Evolutionary conservation across 2,329 filamentous ascomycete genomes (phyloP), one percentile per base, ranked within the genome.

Genomic region (Neofusicoccum kwambonambiense): DNA sequence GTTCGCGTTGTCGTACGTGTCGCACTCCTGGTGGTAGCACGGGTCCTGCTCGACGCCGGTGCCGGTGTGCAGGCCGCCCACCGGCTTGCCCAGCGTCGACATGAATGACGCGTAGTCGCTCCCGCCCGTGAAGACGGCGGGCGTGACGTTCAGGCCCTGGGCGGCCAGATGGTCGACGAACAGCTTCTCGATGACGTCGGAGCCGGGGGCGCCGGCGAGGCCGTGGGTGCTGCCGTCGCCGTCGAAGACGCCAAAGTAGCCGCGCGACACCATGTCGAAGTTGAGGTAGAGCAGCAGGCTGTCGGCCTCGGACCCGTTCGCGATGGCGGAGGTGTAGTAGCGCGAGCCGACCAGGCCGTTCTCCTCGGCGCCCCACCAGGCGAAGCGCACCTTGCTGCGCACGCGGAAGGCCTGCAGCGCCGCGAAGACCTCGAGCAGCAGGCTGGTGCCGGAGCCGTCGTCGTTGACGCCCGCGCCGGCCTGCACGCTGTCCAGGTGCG

Each of bases 321-420:
- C 54, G 22, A 58, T n/a, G 39, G 3, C 8, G 5, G 52, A 22
- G 0, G 83, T 76, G 70, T 89, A 90, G 76, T 84, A 85, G 69
- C 66, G 64, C 12, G 73, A 76, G 5, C 76, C 87, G 2, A 89
- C 78, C 0, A 89, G 84, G 27, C 87, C 87, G 69, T 89, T 86
- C 75, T 90, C 88, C 75, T 90, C 88, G 39, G 82, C 87, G 0
- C 86, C 82, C 87, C 87, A 90, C 86, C 87, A 90, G 2, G 84
- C 86, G 65, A 90, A 89, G 58, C 87, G 84, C 19, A 89, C 86
- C 69, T 86, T 87, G 78, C 89, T 89, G 73, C 85, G 85, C 69
- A 89, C 86, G 39, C 75, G 76, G 75, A 84, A 89, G 19, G 82
- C 80, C 3, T 82, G 76, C 64, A 89, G 78, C 68, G 87, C 86